A percentile compares a stretch with the other conserved stretches of the same genome.
Evolutionary conservation across 371 early-diverging fungal genomes (phyloP).

Genomic region (Basidiobolus meristosporus): DNA sequence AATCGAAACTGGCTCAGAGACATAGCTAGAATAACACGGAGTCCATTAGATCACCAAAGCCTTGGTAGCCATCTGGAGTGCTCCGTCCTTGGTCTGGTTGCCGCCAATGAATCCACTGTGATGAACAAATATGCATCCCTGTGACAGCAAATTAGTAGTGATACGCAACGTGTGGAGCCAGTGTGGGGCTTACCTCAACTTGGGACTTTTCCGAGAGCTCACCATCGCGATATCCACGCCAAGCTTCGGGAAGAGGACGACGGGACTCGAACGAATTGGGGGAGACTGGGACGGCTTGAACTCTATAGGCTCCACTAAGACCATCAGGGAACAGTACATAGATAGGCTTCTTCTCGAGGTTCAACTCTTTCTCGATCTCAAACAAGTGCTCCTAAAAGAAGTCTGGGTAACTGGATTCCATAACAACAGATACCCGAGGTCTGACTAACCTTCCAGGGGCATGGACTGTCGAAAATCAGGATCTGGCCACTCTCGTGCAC

Average conservation of each 20-base stretch:
- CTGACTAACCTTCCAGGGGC: constrained; percentile 61
- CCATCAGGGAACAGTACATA: constrained; percentile 80
- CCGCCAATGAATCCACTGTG: constrained; percentile 87
- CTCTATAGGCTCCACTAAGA: constrained; percentile 37
- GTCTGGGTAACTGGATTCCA: background rate
- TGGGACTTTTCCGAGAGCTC: constrained; percentile 56
- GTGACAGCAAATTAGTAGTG: background rate
- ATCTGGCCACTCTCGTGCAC: constrained; percentile 61
- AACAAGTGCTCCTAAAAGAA: constrained; percentile 42
- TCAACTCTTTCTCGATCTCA: constrained; percentile 38
- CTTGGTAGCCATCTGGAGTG: constrained; percentile 49
- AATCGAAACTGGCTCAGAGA: too few relatives aligned
- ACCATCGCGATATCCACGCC: constrained; percentile 90
- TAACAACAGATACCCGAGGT: background rate
- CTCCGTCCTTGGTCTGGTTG: constrained; percentile 47
- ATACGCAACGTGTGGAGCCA: too few relatives aligned
- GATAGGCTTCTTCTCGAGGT: constrained; percentile 21
- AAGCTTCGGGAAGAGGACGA: constrained; percentile 79
- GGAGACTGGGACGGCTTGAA: constrained; percentile 59
- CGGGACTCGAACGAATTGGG: constrained; percentile 72
- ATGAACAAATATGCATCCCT: constrained; percentile 86
- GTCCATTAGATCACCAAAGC: too few relatives aligned
- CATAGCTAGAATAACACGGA: too few relatives aligned
- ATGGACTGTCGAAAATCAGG: constrained; percentile 56
- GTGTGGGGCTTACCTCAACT: constrained; percentile 17